Base-by-base conservation (phyloP, 2,329 filamentous ascomycete genomes). In the Hypoxylon sp. region DNA sequence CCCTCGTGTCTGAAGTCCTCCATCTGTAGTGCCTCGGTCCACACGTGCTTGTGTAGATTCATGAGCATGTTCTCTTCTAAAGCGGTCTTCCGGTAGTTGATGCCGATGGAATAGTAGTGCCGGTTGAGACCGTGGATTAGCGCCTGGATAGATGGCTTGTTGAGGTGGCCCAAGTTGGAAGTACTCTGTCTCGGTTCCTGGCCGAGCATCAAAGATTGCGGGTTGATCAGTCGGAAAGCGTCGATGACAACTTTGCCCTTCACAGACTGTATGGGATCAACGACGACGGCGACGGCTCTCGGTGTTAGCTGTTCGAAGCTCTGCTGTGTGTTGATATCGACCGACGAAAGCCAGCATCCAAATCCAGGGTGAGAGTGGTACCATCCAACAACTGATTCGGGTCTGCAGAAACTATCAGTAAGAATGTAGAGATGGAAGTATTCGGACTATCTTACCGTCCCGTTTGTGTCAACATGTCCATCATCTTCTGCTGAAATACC, bases 401-500 rank as follows among this genome's bases (percentile, higher is more conserved):
- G 94, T 78, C 94, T 97, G 36, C 2, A 46, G 38, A 9, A 12
- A 2, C n/a, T 54, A 55, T 64, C 50, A 66, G 61, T 32, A 20
- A 44, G 7, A 48, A 2, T 12, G 26, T 8, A 28, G n/a, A 4
- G 11, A 4, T 14, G 1, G 64, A 65, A 28, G 50, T 68, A 55
- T 65, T 52, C 14, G 45, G 6, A 18, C 6, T 1, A 44, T 11
- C 87, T 74, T 84, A 96, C 93, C 96, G 88, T 82, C 96, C 96
- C 62, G 96, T 99, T 85, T 99, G 96, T 76, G 92, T 87, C 78
- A 99, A 84, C 96, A 99, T 98, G 79, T 99, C 96, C 96, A 99
- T 99, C 96, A 99, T 99, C 86, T 97, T 99, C 76, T 93, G 97
- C 83, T 99, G 96, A 80, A 99, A 99, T 32, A 99, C 96, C 8